A percentile compares a stretch with the other conserved stretches of the same genome.
Conservation (phyloP, 2,329 filamentous ascomycete species). For the Teratosphaeria viscida region DNA sequence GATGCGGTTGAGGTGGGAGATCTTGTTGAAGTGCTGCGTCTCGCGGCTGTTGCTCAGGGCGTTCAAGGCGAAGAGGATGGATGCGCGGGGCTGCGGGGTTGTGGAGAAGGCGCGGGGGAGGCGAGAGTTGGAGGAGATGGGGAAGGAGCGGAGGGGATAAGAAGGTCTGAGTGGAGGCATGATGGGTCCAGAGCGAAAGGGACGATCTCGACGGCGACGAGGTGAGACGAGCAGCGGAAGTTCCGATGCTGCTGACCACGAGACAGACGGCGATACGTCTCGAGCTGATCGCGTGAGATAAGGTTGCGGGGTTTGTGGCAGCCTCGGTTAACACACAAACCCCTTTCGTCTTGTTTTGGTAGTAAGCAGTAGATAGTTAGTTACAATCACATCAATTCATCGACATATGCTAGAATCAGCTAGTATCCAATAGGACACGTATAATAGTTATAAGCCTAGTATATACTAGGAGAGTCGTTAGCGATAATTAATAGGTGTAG, state of each 20-base stretch:
- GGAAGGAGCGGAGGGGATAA: not conserved
- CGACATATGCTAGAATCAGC: too few species aligned
- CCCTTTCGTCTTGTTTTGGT: too few species aligned
- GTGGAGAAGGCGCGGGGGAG: slow-evolving; percentile 12
- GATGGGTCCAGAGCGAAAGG: not conserved
- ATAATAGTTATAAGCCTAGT: too few species aligned
- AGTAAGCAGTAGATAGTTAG: too few species aligned
- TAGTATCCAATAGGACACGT: too few species aligned
- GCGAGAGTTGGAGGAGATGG: not conserved
- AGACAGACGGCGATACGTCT: not conserved
- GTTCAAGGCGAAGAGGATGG: slow-evolving; percentile 19
- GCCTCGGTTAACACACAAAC: too few species aligned
- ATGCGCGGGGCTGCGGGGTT: slow-evolving; percentile 8
- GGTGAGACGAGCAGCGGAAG: not conserved
- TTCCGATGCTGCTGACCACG: not conserved
- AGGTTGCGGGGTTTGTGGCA: not conserved
- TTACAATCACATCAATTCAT: too few species aligned
- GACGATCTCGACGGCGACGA: not conserved
- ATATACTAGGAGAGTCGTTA: too few species aligned
- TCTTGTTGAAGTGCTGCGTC: slow-evolving; percentile 23
- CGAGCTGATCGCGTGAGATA: not conserved
- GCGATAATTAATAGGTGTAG: too few species aligned
- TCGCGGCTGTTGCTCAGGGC: slow-evolving; percentile 22
- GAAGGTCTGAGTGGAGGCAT: not conserved
- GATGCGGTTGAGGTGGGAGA: slow-evolving; percentile 17